Base-by-base conservation (phyloP, 139 green algal genomes). In the Spirogloea muscicola region DNA sequence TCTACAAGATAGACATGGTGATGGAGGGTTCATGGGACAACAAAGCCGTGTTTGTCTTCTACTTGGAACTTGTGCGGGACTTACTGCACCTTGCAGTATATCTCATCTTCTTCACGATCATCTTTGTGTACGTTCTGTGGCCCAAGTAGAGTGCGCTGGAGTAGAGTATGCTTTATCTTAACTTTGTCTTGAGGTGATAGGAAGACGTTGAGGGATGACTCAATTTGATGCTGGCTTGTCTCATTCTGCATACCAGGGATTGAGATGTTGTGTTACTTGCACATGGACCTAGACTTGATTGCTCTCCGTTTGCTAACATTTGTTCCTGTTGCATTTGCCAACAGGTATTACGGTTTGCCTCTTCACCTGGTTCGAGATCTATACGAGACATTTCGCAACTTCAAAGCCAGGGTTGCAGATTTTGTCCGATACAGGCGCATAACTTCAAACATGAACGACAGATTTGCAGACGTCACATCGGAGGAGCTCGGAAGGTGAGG, bases 61-160 rank as follows among this genome's bases (percentile, higher is more conserved):
- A 98, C 85, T 81, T 98, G 58, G 91, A 99, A 77, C 91, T 99
- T 21, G 71, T 96, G 34, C 91, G 89, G 21, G 94, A 99, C 84
- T 71, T 98, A 74, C 77, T 98, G 66, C 93, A 98, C 82, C 88
- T 99, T 6, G 91, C 92, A 58, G 91, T 97, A 52, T 99, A 98
- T 84, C 46, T 88, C 49, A 83, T 90, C 55, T 99, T 99, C 89
- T 99, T 99, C 79, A 61, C 89, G 46, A 94, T 96, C 49, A 91
- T 98, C 9, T 96, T 98, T 72, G 88, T 72, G 68, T 81, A 40
- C 40, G 63, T 55, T 25, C 44, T n/a, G n/a, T n/a, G n/a, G n/a
- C n/a, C n/a, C n/a, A n/a, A n/a, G n/a, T n/a, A n/a, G n/a, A n/a
- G n/a, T n/a, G n/a, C n/a, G n/a, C n/a, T n/a, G n/a, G n/a, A n/a